These are phyloP conservation scores for Fragaria ananassa DNA, from an alignment of 306 rosid species.

Conservation along the genomic window DNA sequence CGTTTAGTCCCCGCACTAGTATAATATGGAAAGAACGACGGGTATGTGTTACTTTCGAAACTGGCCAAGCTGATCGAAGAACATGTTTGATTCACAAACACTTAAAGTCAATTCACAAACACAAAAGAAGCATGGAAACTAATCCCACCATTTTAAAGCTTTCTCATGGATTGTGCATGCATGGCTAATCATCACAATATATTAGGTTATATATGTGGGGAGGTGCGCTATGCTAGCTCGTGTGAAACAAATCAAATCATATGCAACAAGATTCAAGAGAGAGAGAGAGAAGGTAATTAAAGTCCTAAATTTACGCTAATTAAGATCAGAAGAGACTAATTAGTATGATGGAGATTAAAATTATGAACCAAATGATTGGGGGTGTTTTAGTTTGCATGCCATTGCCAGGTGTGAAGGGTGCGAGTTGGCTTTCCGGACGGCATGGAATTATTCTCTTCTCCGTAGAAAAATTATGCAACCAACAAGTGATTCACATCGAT, in stretches of 20 bases:
- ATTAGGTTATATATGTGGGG: background rate
- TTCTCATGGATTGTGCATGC: constrained; percentile 10
- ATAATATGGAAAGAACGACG: constrained; percentile 31
- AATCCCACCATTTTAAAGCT: constrained; percentile 29
- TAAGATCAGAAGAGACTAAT: background rate
- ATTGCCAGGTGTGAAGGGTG: constrained; percentile 35
- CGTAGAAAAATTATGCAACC: background rate
- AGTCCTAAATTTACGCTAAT: constrained; percentile 30
- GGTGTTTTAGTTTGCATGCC: constrained; percentile 30
- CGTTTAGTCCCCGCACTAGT: constrained; percentile 66
- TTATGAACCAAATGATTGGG: constrained; percentile 32
- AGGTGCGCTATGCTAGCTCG: background rate
- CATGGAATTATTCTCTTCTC: constrained; percentile 16
- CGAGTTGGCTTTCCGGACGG: constrained; percentile 36
- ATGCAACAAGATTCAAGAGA: background rate
- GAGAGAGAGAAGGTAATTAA: background rate
- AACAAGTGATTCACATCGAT: background rate
- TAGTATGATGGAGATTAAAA: no score
- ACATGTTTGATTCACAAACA: constrained; percentile 26
- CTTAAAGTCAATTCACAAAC: constrained; percentile 54
- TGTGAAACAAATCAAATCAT: constrained; percentile 15
- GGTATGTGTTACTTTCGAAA: constrained; percentile 40
- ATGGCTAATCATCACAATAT: constrained; percentile 25
- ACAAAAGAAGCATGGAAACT: background rate
- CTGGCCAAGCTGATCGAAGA: constrained; percentile 34